These are phyloP conservation scores for Panus rudis DNA, from an alignment of 768 basidiomycete species.

Conservation along the genomic window DNA sequence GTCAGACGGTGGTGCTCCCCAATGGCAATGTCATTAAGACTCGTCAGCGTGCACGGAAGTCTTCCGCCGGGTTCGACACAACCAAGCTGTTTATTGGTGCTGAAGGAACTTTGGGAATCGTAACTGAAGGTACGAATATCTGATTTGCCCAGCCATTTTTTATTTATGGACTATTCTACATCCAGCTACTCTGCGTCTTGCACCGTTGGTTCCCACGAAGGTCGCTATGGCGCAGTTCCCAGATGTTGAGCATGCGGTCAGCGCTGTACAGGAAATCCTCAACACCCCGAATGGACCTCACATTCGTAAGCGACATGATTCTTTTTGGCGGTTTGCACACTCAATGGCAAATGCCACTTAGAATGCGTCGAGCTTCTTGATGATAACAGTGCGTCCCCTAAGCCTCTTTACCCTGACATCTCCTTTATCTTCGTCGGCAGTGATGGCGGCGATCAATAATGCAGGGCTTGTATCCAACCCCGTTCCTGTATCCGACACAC, in stretches of 20 bases:
- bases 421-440: conserved; percentile 23
- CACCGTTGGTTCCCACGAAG: conserved; percentile 73
- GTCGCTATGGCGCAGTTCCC: conserved; percentile 88
- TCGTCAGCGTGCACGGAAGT: conserved; percentile 69
- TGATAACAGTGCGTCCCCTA: conserved; percentile 55
- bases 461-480: conserved; percentile 52
- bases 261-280: conserved; percentile 75
- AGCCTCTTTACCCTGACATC: no score
- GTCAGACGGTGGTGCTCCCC: conserved; percentile 76
- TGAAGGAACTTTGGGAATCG: conserved; percentile 82
- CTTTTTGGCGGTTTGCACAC: neutral
- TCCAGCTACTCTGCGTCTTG: conserved; percentile 72
- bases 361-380: conserved; percentile 90
- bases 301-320: conserved; percentile 44
- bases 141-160: neutral
- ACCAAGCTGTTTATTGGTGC: conserved; percentile 87
- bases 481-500: conserved; percentile 66
- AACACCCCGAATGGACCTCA: conserved; percentile 60
- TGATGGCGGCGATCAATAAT: conserved; percentile 73
- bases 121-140: conserved; percentile 58
- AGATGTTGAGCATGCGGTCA: conserved; percentile 66
- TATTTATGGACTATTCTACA: neutral
- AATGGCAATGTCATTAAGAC: conserved; percentile 85
- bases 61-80: conserved; percentile 77
- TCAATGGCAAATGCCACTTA: conserved; percentile 19